These are phyloP conservation scores for Amanita exitialis DNA, from an alignment of 768 basidiomycete species.

Conservation along the genomic window DNA sequence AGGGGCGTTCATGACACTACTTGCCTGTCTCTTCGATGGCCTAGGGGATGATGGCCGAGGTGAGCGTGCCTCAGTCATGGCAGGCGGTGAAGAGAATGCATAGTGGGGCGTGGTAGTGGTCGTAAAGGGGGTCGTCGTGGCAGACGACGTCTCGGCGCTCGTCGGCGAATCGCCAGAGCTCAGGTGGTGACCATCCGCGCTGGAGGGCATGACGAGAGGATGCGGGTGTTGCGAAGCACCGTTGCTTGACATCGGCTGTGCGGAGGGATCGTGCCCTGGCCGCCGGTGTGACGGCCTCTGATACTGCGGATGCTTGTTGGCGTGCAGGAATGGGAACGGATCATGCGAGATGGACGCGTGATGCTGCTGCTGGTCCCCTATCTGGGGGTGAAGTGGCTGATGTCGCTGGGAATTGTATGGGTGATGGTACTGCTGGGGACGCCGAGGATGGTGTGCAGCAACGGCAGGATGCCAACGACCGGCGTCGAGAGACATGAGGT, in stretches of 20 bases:
- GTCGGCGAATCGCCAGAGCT: not conserved
- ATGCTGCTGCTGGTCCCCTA: slow-evolving; percentile 4
- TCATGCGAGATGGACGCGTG: slow-evolving; percentile 1
- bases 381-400: slow-evolving; percentile 6
- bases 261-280: not conserved
- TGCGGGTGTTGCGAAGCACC: not conserved
- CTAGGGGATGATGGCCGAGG: not conserved
- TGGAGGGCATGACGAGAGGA: not conserved
- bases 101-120: slow-evolving; percentile 6
- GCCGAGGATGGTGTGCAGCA: slow-evolving; percentile 8
- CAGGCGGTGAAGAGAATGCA: not conserved
- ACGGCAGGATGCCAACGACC: slow-evolving; percentile 22
- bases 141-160: slow-evolving; percentile 8
- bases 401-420: slow-evolving; percentile 6
- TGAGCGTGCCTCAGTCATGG: not conserved
- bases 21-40: slow-evolving; percentile 2
- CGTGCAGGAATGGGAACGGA: not conserved
- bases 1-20: not conserved
- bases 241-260: not conserved
- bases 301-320: not conserved
- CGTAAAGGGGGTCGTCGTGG: slow-evolving; percentile 12
- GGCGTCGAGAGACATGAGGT: slow-evolving; percentile 66
- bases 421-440: slow-evolving; percentile 11
- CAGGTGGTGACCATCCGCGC: not conserved
- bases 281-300: not conserved